Evolutionary conservation across 148 eudicot species (phyloP), one percentile per base, ranked within the genome.

Genomic region (Fagopyrum esculentum): DNA sequence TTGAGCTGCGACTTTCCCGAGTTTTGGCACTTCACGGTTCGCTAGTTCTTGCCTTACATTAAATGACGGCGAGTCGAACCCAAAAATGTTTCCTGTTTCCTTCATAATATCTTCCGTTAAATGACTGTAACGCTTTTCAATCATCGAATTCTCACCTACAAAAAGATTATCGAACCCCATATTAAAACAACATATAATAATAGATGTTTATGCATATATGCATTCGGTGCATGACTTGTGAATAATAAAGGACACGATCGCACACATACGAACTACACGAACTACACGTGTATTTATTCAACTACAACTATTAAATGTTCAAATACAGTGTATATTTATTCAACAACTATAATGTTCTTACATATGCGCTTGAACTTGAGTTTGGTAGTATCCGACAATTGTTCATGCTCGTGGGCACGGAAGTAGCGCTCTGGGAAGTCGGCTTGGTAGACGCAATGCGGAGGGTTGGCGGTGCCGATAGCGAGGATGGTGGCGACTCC

Each of bases 31-130:
- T 72, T 84, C 87, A 0, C 75, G 69, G 0, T 79, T 84, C 2
- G 82, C 84, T 73, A 84, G 79, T 60, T 81, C 80, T 75, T 84
- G 87, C 11, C 87, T 69, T 1, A 80, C 54, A 76, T 81, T 84
- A 1, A 80, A 11, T 26, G 82, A 83, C 6, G 82, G 57, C 0
- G 80, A 76, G 78, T 69, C 68, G 72, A 77, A 81, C 6, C 57
- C 77, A 16, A 82, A 81, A 54, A 81, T 15, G 44, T 79, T 77
- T 1, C 61, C 77, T 9, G 79, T 84, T 35, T 81, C 79, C 73
- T 77, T 72, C 0, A 84, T 61, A 4, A 77, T 71, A 1, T 84
- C 86, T 46, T 84, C 86, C 0, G 86, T 84, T 4, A 84, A 7
- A 48, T 78, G 61, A 78, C 81, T 74, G 76, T 81, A 71, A 48